Base-by-base conservation (phyloP, 2,329 filamentous ascomycete genomes). In the Talaromyces albobiverticillius region DNA sequence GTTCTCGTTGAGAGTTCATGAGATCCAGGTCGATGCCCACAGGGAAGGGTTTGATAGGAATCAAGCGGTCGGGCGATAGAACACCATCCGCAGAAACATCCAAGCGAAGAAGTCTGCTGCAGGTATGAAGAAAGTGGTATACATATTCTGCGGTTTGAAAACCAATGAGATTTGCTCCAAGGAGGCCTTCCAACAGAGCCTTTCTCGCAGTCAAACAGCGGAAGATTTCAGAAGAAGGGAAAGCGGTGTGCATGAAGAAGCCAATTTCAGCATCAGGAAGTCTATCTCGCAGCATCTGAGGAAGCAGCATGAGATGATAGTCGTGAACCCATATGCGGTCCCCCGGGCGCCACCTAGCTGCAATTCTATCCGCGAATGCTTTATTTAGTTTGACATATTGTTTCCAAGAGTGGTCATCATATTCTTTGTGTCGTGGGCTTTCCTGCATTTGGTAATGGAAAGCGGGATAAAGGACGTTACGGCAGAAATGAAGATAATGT, bases 361-460 rank as follows among this genome's bases (percentile, higher is more conserved):
- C 78, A 53, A 96, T 90, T 66, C 85, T 87, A 69, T 96, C 88
- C 29, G 93, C 92, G 71, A 96, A 96, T 1, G 88, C 88, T 69
- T 93, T 88, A 73, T 96, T 96, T 65, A 96, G 83, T 51, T 88
- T 89, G 65, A 90, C 87, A 66, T 96, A 97, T 76, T 89, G 94
- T 61, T 89, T 83, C 90, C 91, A 97, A 0, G 92, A 96, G 71
- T 96, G 92, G 64, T 96, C 93, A 69, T 95, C 87, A 69, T 96
- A 97, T 0, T 93, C 91, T 67, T 95, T 96, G 82, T 91, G 96
- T 77, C 95, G 95, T 36, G 93, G 92, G 66, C 93, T 93, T 69
- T 96, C 93, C 2, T 93, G 93, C 61, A 96, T 95, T 70, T 96
- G 91, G 71, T 96, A 97, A 73, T 97, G 92, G 72, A 96, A 94